These are phyloP conservation scores for Sporothrix protearum DNA, from an alignment of 2,329 filamentous ascomycete genomes.

Conservation along the genomic window DNA sequence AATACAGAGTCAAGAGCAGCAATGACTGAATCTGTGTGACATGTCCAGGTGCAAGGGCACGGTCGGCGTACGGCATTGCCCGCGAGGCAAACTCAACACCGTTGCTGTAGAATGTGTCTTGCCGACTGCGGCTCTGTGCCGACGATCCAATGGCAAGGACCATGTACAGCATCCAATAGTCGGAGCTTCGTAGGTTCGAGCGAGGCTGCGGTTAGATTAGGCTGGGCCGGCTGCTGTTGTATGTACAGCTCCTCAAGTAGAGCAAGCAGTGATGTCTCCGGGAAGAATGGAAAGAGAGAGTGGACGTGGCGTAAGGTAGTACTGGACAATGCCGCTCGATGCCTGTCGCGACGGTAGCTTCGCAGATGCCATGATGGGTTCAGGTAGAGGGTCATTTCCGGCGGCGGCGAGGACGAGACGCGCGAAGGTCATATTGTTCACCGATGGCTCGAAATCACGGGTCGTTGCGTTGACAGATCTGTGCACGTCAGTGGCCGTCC, in stretches of 20 bases:
- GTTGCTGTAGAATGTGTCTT: constrained; percentile 59
- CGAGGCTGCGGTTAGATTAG: constrained; percentile 29
- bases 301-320: constrained; percentile 85
- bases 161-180: constrained; percentile 85
- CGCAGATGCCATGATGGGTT: constrained; percentile 48
- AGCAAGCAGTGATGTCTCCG: constrained; percentile 72
- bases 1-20: constrained; percentile 80
- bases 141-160: constrained; percentile 79
- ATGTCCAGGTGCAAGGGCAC: constrained; percentile 80
- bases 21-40: constrained; percentile 83
- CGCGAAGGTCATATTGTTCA: constrained; percentile 87
- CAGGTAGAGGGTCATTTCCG: constrained; percentile 67
- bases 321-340: constrained; percentile 67
- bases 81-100: constrained; percentile 56
- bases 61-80: constrained; percentile 74
- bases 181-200: constrained; percentile 61
- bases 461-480: constrained; percentile 93
- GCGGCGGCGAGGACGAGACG: constrained; percentile 82
- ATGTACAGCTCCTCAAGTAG: constrained; percentile 81
- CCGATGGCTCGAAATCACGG: constrained; percentile 85
- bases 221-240: constrained; percentile 44
- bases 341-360: constrained; percentile 68
- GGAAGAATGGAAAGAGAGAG: constrained; percentile 75
- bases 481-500: constrained; percentile 5
- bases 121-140: constrained; percentile 65